These are phyloP conservation scores for Senecio squalidus DNA, from an alignment of 140 eudicot species.

Conservation along the genomic window DNA sequence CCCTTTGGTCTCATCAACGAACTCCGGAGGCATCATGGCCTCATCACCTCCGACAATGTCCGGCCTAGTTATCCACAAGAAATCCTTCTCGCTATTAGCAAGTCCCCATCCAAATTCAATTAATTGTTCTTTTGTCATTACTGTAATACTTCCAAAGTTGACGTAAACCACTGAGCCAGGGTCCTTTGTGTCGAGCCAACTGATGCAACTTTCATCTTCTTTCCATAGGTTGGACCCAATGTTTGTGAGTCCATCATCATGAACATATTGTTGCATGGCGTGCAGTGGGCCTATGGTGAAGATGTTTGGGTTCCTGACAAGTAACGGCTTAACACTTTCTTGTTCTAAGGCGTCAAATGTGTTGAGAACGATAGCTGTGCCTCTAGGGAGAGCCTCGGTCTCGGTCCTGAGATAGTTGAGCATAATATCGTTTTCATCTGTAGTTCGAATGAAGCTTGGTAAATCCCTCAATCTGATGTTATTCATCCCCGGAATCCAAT, in stretches of 20 bases:
- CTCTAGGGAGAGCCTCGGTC: slow-evolving; percentile 8
- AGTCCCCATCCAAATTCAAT: slow-evolving; percentile 27
- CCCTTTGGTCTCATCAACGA: slow-evolving; percentile 17
- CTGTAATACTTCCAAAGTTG: slow-evolving; percentile 24
- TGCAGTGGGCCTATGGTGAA: slow-evolving; percentile 28
- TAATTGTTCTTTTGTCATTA: slow-evolving; percentile 23
- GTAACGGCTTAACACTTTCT: slow-evolving; percentile 11
- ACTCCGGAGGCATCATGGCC: slow-evolving; percentile 20
- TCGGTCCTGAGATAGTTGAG: slow-evolving; percentile 15
- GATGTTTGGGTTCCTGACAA: neutral
- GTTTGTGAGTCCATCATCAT: slow-evolving; percentile 3
- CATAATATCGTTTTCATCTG: slow-evolving; percentile 24
- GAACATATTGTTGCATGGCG: slow-evolving; percentile 10
- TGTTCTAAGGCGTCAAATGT: slow-evolving; percentile 26
- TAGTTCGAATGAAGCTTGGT: slow-evolving; percentile 29
- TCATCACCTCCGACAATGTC: slow-evolving; percentile 21
- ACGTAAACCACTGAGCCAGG: slow-evolving; percentile 25
- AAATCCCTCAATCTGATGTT: slow-evolving; percentile 21
- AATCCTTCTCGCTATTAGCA: slow-evolving; percentile 17
- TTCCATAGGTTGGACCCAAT: slow-evolving; percentile 29
- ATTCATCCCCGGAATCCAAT: slow-evolving; percentile 26
- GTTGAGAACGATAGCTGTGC: slow-evolving; percentile 18
- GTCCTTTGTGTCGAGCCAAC: slow-evolving; percentile 30
- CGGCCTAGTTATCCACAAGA: slow-evolving; percentile 39
- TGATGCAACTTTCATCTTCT: slow-evolving; percentile 20